Evolutionary conservation across 2,329 filamentous ascomycete species (phyloP).

Genomic region (Calonectria leucothoes): DNA sequence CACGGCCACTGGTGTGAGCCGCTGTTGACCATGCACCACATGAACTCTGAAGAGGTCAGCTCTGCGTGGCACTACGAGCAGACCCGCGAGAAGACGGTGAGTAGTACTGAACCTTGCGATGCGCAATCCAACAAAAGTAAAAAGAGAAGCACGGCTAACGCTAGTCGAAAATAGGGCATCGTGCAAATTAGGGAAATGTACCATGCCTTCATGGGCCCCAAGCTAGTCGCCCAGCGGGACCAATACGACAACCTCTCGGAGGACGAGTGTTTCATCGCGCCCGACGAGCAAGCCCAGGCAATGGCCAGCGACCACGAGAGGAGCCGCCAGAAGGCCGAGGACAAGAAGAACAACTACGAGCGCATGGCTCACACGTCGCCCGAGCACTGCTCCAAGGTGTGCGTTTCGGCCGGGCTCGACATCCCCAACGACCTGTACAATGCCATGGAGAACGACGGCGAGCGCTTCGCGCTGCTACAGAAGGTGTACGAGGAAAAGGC

Average conservation of each 20-base stretch:
- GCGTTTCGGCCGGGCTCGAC: constrained; percentile 53
- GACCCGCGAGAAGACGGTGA: constrained; percentile 55
- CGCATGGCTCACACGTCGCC: constrained; percentile 57
- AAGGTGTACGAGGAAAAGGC: constrained; percentile 40
- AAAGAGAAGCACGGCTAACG: constrained; percentile 19
- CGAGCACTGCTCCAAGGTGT: constrained; percentile 62
- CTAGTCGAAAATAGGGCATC: constrained; percentile 46
- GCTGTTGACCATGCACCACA: constrained; percentile 68
- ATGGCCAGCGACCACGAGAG: constrained; percentile 45
- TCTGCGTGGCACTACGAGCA: constrained; percentile 66
- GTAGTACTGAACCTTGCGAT: constrained; percentile 27
- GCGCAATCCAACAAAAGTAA: not conserved
- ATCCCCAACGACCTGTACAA: constrained; percentile 50
- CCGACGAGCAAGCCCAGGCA: constrained; percentile 49
- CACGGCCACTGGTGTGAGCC: constrained; percentile 66
- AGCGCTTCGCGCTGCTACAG: constrained; percentile 43
- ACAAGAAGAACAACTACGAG: constrained; percentile 55
- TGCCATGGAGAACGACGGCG: constrained; percentile 41
- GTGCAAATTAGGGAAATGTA: constrained; percentile 63
- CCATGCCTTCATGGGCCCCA: constrained; percentile 58
- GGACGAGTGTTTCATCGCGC: constrained; percentile 57
- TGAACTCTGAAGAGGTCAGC: constrained; percentile 64
- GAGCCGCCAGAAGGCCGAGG: constrained; percentile 51
- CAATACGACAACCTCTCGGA: constrained; percentile 67
- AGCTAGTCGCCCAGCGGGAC: constrained; percentile 54